A percentile compares a stretch with the other conserved stretches of the same genome.
Evolutionary conservation across 257 asterid species (phyloP).

Genomic region (Lantana camara): DNA sequence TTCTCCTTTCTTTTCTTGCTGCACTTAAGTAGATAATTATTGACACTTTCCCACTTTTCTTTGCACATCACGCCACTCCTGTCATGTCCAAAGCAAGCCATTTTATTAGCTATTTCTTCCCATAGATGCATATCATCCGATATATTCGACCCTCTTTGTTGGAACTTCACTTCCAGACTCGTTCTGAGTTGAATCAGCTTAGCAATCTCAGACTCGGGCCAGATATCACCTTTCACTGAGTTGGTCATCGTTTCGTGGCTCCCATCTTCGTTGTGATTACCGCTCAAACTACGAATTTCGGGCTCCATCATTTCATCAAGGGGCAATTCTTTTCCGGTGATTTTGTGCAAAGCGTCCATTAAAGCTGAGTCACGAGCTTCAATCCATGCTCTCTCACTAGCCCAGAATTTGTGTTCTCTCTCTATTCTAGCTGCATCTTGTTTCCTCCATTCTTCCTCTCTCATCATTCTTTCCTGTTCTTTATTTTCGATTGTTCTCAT

Average conservation of each 20-base stretch:
- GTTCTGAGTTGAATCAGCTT: conserved; percentile 56
- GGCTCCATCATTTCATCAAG: conserved; percentile 20
- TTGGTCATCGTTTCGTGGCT: conserved; percentile 41
- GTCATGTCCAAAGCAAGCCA: conserved; percentile 68
- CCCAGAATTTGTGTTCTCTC: conserved; percentile 81
- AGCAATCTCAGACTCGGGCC: conserved; percentile 65
- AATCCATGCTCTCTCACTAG: conserved; percentile 80
- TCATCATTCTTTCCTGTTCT: conserved; percentile 67
- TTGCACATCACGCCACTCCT: conserved; percentile 61
- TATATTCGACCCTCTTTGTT: conserved; percentile 25
- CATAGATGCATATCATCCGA: conserved; percentile 56
- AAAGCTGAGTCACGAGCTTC: conserved; percentile 71
- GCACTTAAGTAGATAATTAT: conserved; percentile 53
- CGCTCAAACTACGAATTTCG: conserved; percentile 30
- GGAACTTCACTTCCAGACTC: conserved; percentile 52
- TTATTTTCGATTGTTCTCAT: conserved; percentile 72
- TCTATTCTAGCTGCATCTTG: conserved; percentile 72
- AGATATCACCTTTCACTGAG: conserved; percentile 28
- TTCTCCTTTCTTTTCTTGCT: conserved; percentile 63
- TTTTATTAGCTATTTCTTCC: conserved; percentile 69
- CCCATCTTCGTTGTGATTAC: conserved; percentile 30
- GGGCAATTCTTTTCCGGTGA: conserved; percentile 43
- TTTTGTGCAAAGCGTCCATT: conserved; percentile 62
- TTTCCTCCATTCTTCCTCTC: conserved; percentile 88
- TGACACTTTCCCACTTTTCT: conserved; percentile 65